Evolutionary conservation across 2,329 filamentous ascomycete species (phyloP).

Genomic region (Alternaria alternata): DNA sequence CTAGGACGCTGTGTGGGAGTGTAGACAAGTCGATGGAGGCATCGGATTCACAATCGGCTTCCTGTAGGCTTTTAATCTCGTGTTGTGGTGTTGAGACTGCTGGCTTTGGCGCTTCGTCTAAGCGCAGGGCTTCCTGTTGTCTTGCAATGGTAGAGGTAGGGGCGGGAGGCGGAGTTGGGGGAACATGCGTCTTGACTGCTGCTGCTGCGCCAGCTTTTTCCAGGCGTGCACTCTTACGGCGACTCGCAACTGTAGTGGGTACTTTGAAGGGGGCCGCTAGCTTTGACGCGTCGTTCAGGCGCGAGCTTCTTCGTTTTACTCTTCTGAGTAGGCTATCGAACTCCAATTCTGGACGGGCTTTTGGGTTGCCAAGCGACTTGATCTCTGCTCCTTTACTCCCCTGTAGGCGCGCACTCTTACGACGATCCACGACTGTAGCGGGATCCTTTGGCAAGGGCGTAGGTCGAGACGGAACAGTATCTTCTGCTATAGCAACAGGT

Average conservation of each 20-base stretch:
- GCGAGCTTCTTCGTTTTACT: background rate
- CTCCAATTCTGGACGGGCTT: background rate
- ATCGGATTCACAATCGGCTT: background rate
- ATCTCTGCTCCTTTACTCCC: background rate
- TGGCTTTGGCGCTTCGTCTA: background rate
- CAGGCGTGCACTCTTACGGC: background rate
- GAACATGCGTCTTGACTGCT: background rate
- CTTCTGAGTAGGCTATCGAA: background rate
- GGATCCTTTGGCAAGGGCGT: background rate
- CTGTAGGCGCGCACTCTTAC: background rate
- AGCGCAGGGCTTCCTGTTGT: background rate
- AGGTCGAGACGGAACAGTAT: background rate
- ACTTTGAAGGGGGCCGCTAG: background rate
- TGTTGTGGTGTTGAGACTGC: background rate
- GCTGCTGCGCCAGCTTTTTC: background rate
- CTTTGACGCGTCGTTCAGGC: background rate
- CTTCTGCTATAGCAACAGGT: background rate
- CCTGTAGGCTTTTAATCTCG: background rate
- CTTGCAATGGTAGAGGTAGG: background rate
- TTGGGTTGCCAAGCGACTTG: background rate
- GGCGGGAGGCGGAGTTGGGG: background rate
- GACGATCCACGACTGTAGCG: background rate
- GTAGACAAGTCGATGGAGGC: slow-evolving; percentile 29
- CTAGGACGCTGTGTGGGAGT: slow-evolving; percentile 34
- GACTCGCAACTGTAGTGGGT: background rate